Evolutionary conservation across 306 rosid genomes (phyloP).

Genomic region (Arachis stenosperma): DNA sequence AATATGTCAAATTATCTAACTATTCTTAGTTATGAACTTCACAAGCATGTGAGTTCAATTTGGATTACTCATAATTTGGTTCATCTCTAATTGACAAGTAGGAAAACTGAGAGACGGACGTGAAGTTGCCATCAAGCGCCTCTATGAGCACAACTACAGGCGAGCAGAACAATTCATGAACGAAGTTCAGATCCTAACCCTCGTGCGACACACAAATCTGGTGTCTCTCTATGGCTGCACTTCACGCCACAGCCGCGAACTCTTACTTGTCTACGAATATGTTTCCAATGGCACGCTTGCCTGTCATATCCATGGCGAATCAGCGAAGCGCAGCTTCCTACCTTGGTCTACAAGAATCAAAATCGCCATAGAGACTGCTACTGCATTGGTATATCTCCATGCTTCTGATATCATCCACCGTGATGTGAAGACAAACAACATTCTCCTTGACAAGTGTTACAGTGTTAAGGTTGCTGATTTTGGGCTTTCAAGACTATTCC

Average conservation of each 20-base stretch:
- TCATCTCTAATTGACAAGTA: constrained; percentile 6
- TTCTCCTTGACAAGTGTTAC: constrained; percentile 60
- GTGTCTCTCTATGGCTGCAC: constrained; percentile 74
- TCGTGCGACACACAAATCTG: constrained; percentile 58
- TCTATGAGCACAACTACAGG: constrained; percentile 52
- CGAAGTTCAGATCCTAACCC: constrained; percentile 65
- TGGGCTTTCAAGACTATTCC: constrained; percentile 66
- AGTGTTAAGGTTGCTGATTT: constrained; percentile 75
- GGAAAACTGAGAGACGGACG: constrained; percentile 71
- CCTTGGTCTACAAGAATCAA: constrained; percentile 56
- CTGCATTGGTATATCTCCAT: constrained; percentile 67
- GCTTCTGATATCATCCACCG: constrained; percentile 69
- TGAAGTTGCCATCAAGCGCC: constrained; percentile 71
- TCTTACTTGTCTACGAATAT: constrained; percentile 69
- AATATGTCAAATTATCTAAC: too few species aligned
- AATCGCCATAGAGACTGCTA: constrained; percentile 71
- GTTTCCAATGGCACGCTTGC: constrained; percentile 65
- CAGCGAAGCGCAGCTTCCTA: constrained; percentile 31
- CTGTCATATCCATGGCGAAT: constrained; percentile 53
- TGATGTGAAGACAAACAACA: constrained; percentile 73
- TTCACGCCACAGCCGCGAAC: constrained; percentile 54
- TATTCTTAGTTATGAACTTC: too few species aligned
- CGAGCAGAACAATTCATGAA: constrained; percentile 62
- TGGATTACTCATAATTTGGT: neutral
- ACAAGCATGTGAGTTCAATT: too few species aligned